A percentile compares a stretch with the other conserved stretches of the same genome.
phyloP scores from a whole-genome alignment of 2,329 filamentous ascomycete genomes.

The Westerdykella ornata region DNA sequence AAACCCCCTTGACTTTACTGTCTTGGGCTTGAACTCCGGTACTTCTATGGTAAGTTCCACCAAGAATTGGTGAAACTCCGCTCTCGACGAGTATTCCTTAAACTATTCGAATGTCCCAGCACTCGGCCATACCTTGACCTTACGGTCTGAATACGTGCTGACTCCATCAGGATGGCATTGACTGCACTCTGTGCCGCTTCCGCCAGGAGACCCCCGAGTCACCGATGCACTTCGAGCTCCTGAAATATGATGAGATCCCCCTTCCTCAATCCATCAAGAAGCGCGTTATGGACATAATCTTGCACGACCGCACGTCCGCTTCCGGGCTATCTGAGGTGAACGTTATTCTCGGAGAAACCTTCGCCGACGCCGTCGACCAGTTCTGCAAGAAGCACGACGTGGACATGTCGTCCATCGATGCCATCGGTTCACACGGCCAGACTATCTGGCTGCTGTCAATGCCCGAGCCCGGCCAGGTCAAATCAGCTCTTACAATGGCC shows the following conservation, averaged over 20 bases:
- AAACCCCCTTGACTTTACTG: constrained; percentile 43
- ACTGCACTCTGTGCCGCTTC: constrained; percentile 53
- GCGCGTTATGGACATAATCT: constrained; percentile 52
- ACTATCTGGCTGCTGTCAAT: constrained; percentile 53
- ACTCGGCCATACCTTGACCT: too few relatives aligned
- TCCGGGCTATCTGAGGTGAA: constrained; percentile 53
- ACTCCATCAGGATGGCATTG: constrained; percentile 44
- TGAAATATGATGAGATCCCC: constrained; percentile 53
- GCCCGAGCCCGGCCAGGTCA: constrained; percentile 44
- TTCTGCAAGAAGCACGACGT: constrained; percentile 46
- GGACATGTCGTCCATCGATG: constrained; percentile 45
- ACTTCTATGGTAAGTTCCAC: constrained; percentile 39
- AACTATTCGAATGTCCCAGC: too few relatives aligned
- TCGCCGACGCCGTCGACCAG: constrained; percentile 47
- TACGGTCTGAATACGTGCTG: too few relatives aligned
- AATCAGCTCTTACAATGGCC: constrained; percentile 42
- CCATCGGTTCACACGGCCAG: constrained; percentile 53
- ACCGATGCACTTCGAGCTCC: constrained; percentile 52
- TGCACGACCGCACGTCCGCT: constrained; percentile 48
- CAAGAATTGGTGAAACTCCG: not conserved
- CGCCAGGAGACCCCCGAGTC: constrained; percentile 46
- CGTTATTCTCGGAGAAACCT: constrained; percentile 51
- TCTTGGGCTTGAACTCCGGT: constrained; percentile 51
- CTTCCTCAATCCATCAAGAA: constrained; percentile 50
- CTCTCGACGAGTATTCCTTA: not conserved